phyloP scores from a whole-genome alignment of 2,329 filamentous ascomycete genomes.

The Penicillium sp. region DNA sequence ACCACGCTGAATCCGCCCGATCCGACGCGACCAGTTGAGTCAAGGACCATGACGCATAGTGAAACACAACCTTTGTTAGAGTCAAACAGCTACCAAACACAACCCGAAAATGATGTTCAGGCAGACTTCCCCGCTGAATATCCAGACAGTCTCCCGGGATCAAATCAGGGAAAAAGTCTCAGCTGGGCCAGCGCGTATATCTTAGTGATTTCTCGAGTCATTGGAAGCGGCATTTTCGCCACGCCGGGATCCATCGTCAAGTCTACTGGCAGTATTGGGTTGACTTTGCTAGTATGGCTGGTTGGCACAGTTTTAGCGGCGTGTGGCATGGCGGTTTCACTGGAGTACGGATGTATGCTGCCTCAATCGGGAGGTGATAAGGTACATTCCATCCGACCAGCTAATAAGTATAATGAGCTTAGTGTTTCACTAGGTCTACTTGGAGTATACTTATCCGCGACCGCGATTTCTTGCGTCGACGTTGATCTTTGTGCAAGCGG shows the following conservation, averaged over 20 bases:
- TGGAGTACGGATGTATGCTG: conserved; percentile 70
- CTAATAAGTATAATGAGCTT: conserved; percentile 48
- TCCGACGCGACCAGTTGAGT: conserved; percentile 53
- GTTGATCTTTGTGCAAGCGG: conserved; percentile 61
- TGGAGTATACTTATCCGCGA: conserved; percentile 65
- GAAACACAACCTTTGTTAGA: conserved; percentile 15
- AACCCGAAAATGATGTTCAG: neutral
- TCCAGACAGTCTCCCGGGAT: conserved; percentile 50
- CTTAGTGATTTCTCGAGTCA: conserved; percentile 65
- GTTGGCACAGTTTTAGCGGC: conserved; percentile 61
- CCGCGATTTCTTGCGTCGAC: conserved; percentile 65
- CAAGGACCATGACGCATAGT: neutral
- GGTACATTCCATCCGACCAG: conserved; percentile 45
- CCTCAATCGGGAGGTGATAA: conserved; percentile 67
- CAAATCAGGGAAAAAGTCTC: conserved; percentile 57
- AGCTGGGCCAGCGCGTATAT: conserved; percentile 65
- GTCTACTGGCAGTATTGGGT: conserved; percentile 63
- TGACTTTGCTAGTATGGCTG: conserved; percentile 63
- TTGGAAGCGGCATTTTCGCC: conserved; percentile 70
- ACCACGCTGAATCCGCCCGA: neutral
- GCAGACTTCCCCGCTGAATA: conserved; percentile 1
- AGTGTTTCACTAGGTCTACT: conserved; percentile 59
- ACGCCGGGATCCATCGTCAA: conserved; percentile 67
- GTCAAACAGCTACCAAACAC: neutral
- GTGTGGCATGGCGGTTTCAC: conserved; percentile 59